Evolutionary conservation across 108 stramenopile genomes (phyloP).

Genomic region (Heterococcus sp.): DNA sequence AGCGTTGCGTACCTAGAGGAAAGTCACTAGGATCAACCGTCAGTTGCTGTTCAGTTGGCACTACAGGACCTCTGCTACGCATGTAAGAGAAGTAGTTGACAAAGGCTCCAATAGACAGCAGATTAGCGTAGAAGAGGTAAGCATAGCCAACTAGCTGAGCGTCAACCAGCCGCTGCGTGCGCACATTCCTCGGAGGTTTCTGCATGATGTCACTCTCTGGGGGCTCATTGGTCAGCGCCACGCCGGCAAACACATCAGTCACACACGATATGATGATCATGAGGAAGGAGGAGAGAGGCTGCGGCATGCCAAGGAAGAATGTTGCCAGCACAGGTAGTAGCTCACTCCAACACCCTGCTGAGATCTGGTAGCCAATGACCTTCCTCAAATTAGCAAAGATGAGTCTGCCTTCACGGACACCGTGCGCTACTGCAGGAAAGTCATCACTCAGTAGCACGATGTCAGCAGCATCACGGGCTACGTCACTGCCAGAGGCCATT

Average conservation of each 20-base stretch:
- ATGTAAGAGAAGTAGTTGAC: not conserved
- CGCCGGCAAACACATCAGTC: not conserved
- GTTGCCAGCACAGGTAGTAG: slow-evolving; percentile 47
- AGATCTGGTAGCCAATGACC: slow-evolving; percentile 39
- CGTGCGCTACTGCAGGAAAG: slow-evolving; percentile 87
- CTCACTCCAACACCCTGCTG: slow-evolving; percentile 70
- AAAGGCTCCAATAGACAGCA: slow-evolving; percentile 63
- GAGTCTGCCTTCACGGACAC: slow-evolving; percentile 68
- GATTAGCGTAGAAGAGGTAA: slow-evolving; percentile 31
- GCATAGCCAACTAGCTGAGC: not conserved
- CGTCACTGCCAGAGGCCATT: slow-evolving; percentile 81
- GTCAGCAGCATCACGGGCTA: slow-evolving; percentile 79
- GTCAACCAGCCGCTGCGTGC: not conserved
- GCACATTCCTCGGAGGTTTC: not conserved
- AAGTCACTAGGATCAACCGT: no score
- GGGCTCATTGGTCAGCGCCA: not conserved
- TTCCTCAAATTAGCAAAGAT: slow-evolving; percentile 77
- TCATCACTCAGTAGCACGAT: slow-evolving; percentile 98
- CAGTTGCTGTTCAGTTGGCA: no score
- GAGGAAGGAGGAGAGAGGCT: slow-evolving; percentile 66
- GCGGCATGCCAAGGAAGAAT: slow-evolving; percentile 65
- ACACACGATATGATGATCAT: not conserved
- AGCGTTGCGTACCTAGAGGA: no score
- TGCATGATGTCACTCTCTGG: not conserved
- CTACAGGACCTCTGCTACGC: not conserved